Evolutionary conservation across 208 protist genomes (phyloP).

Genomic region (Trypanosoma conorhini): DNA sequence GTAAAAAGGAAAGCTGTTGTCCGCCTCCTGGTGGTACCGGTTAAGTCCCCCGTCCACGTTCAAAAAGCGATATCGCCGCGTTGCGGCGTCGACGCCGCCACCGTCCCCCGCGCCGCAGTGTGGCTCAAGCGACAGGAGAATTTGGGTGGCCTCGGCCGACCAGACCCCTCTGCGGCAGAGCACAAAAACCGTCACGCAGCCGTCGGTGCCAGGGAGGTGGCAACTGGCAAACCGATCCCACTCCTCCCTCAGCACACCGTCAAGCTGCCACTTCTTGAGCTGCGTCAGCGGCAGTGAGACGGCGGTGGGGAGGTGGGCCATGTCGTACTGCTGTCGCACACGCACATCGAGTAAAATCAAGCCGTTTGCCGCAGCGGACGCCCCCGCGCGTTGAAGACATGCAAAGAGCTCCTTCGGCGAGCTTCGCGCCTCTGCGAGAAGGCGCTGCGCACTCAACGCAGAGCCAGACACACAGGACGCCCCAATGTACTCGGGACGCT

Average conservation of each 20-base stretch:
- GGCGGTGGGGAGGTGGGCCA: constrained; percentile 66
- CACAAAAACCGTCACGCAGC: constrained; percentile 36
- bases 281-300: constrained; percentile 55
- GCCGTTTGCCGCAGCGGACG: constrained; percentile 1
- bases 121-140: constrained; percentile 36
- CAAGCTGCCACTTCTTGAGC: constrained; percentile 51
- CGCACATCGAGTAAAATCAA: constrained; percentile 77
- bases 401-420: constrained; percentile 5
- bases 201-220: not conserved
- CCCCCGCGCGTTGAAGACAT: not conserved
- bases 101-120: not conserved
- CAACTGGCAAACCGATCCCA: constrained; percentile 25
- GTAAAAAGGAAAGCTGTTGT: constrained; percentile 67
- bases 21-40: constrained; percentile 55
- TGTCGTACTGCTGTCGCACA: constrained; percentile 68
- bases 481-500: constrained; percentile 61
- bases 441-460: constrained; percentile 1
- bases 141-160: constrained; percentile 46
- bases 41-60: constrained; percentile 90
- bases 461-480: constrained; percentile 19
- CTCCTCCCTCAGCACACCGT: constrained; percentile 18
- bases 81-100: not conserved
- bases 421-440: constrained; percentile 10
- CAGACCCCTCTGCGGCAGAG: constrained; percentile 85
- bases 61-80: constrained; percentile 21